These are phyloP conservation scores for Cylindrotheca closterium DNA, from an alignment of 108 stramenopile species.

Conservation along the genomic window DNA sequence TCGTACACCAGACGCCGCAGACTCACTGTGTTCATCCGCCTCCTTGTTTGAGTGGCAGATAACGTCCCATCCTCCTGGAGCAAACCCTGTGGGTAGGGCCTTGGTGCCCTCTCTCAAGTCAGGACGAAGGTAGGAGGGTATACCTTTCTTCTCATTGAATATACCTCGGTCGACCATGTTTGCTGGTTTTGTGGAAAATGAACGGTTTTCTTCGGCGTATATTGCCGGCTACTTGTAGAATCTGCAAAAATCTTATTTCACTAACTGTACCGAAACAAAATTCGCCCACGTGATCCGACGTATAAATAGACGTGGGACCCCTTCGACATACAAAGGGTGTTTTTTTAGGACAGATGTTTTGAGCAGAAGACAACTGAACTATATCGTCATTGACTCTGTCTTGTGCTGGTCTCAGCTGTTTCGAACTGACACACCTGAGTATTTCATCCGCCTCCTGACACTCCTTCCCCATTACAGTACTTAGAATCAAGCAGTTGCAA, in stretches of 20 bases:
- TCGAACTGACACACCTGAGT: too few relatives aligned
- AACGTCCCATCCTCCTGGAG: conserved; percentile 17
- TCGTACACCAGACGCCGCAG: too few relatives aligned
- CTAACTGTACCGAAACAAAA: not conserved
- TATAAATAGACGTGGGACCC: too few relatives aligned
- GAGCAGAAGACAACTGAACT: too few relatives aligned
- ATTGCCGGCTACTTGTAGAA: not conserved
- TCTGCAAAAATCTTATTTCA: not conserved
- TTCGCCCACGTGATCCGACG: too few relatives aligned
- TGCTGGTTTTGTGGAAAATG: not conserved
- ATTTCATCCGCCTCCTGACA: too few relatives aligned
- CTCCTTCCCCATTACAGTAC: too few relatives aligned
- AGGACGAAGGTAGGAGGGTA: not conserved
- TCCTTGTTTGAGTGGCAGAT: conserved; percentile 22
- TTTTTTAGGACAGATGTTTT: too few relatives aligned
- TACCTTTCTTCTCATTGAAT: not conserved
- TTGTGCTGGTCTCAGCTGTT: too few relatives aligned
- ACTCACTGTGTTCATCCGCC: conserved; percentile 21
- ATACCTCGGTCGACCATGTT: not conserved
- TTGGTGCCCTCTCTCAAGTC: not conserved
- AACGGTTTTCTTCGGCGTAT: not conserved
- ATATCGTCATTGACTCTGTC: too few relatives aligned
- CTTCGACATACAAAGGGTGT: too few relatives aligned
- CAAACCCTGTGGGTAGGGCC: not conserved
- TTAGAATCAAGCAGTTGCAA: too few relatives aligned